Evolutionary conservation across 371 early-diverging fungal genomes (phyloP).

Genomic region (Catenaria anguillulae): DNA sequence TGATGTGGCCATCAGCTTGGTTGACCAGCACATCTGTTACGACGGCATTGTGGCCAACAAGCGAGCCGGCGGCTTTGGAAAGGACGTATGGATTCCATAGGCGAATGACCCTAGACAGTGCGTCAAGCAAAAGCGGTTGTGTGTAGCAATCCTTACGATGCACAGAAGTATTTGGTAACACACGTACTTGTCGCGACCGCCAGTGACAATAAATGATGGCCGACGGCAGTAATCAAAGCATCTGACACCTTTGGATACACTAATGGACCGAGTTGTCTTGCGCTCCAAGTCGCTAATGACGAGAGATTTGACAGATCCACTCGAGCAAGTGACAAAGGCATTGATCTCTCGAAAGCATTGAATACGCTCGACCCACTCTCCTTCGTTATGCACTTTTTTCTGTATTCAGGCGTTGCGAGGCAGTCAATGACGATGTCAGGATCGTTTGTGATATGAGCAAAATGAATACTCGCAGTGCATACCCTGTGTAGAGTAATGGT

Average conservation of each 20-base stretch:
- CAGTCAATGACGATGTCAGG: too few species aligned
- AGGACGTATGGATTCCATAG: conserved; percentile 45
- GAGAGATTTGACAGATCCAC: conserved; percentile 23
- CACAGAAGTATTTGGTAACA: too few species aligned
- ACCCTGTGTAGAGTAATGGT: conserved; percentile 26
- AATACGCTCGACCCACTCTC: conserved; percentile 29
- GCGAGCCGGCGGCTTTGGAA: conserved; percentile 35
- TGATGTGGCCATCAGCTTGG: conserved; percentile 33
- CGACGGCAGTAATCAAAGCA: conserved; percentile 38
- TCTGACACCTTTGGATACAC: conserved; percentile 33
- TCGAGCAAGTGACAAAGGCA: conserved; percentile 32
- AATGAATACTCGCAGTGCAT: too few species aligned
- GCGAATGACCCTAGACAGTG: conserved; percentile 12
- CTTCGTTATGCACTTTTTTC: conserved; percentile 34
- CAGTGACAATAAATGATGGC: conserved; percentile 38
- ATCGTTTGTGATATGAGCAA: too few species aligned
- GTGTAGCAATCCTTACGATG: too few species aligned
- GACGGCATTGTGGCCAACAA: conserved; percentile 30
- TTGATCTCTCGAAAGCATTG: conserved; percentile 37
- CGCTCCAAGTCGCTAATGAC: conserved; percentile 36
- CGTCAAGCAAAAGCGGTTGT: too few species aligned
- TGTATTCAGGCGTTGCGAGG: too few species aligned
- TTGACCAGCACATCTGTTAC: conserved; percentile 29
- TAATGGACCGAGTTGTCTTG: conserved; percentile 25
- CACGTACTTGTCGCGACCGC: conserved; percentile 38